Conservation (phyloP, 129 eudicot genomes). For the Cynara cardunculus region DNA sequence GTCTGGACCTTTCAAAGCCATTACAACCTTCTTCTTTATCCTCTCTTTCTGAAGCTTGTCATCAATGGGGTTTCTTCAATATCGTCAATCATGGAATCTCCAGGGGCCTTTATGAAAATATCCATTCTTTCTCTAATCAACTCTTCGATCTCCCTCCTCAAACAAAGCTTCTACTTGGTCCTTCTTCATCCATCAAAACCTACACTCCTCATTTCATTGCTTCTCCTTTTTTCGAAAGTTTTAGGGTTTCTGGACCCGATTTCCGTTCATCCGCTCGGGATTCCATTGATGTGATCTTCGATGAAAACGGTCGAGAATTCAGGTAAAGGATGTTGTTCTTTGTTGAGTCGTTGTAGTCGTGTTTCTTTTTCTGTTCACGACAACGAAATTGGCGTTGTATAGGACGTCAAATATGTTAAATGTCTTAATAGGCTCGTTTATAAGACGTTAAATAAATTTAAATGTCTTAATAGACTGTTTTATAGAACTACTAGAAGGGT, state of each 20-base stretch:
- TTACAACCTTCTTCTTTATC: constrained; percentile 42
- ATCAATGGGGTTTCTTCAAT: constrained; percentile 78
- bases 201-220: constrained; percentile 82
- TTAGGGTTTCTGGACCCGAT: constrained; percentile 65
- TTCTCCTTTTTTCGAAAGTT: constrained; percentile 76
- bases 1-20: constrained; percentile 66
- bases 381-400: no score
- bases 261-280: constrained; percentile 50
- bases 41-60: constrained; percentile 64
- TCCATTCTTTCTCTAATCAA: constrained; percentile 40
- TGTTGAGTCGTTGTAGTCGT: neutral
- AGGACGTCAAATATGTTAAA: no score
- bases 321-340: constrained; percentile 39
- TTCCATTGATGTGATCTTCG: constrained; percentile 46
- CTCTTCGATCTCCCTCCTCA: constrained; percentile 64
- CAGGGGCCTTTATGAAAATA: constrained; percentile 40
- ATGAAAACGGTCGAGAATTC: constrained; percentile 34
- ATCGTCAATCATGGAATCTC: constrained; percentile 72
- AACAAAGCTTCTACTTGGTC: constrained; percentile 61
- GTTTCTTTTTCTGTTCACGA: no score
- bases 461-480: no score
- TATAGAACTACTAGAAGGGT: no score
- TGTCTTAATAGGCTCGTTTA: no score
- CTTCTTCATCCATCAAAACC: constrained; percentile 52
- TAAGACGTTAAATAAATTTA: no score